Base-by-base conservation (phyloP, 352 stramenopile genomes). In the Pythium phragmitis region DNA sequence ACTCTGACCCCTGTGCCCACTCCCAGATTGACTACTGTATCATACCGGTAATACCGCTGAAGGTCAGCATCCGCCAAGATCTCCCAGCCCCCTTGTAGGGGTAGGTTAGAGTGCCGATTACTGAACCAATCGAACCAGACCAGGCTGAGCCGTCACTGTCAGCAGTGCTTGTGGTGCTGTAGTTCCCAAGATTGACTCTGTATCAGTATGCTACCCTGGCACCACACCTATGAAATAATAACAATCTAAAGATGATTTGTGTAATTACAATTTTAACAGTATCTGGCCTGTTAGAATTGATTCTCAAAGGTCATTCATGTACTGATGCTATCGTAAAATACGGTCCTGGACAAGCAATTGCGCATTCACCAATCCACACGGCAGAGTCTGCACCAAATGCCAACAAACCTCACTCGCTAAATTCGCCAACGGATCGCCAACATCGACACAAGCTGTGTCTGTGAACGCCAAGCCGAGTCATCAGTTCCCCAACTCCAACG, bases 301-400 rank as follows among this genome's bases (percentile, higher is more conserved):
- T 61, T 6, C 17, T 12, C 4, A 61, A 61, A 43, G 16, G 54
- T 47, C 49, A 16, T 19, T 1, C 19, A 59, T 59, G 34, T 67
- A 67, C 49, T 67, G 41, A 60, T 51, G 3, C 14, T n/a, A n/a
- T n/a, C n/a, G n/a, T n/a, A 46, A 51, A 33, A 42, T 39, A 14
- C 19, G 17, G 37, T 8, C 12, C 23, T 52, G 2, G 21, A 11
- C 9, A 34, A 28, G 4, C 16, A n/a, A 57, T 68, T 68, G 61
- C 61, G 61, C 61, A 68, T 68, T n/a, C n/a, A n/a, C n/a, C n/a
- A n/a, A n/a, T n/a, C n/a, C n/a, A n/a, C n/a, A n/a, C 43, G 6
- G 4, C 49, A 26, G 30, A 42, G 23, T 53, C 47, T 17, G 33
- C 28, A 8, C 43, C 0, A 50, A 48, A 16, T 16, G 12, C 47